Evolutionary conservation across 129 eudicot species (phyloP), one percentile per base, ranked within the genome.

Genomic region (Deinandra increscens): DNA sequence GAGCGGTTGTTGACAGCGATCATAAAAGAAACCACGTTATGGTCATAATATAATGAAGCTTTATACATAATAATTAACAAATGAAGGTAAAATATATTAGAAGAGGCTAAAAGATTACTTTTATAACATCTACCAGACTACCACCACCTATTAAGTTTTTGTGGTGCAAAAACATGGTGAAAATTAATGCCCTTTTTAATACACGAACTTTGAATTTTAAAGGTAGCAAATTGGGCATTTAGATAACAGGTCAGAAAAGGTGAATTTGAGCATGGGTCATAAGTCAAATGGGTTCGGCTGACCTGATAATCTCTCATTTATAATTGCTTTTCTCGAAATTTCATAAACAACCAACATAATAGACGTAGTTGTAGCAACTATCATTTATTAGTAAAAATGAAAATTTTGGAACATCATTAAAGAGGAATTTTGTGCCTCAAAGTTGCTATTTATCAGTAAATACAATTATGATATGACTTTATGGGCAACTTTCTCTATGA

Each of bases 1-100:
- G 13, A 8, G 66, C 31, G 31, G 1, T 26, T 93, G 86, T 80
- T 59, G 6, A 14, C 69, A 17, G 61, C 10, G 49, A 13, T 38
- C 22, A n/a, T 34, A 33, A 60, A 60, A 15, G 45, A 36, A 34
- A 34, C 23, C 45, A 33, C 2, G 14, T 60, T 36, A 36, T 36
- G 15, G 9, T 18, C 29, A 60, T 36, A 60, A 7, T 9, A n/a
- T 36, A 36, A 60, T 60, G 26, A 2, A 60, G 26, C 66, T 33
- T n/a, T 60, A 58, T 71, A 39, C 55, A 22, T 20, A 26, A 41
- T 23, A 26, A 26, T 26, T 26, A 26, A 26, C 1, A 18, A 37
- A n/a, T 55, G 42, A 37, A 12, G 73, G 34, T 49, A 34, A 11
- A 49, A 33, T 48, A 48, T 53, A 1, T 17, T 50, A 51, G 36